Percentiles rank a stretch among this genome's conserved stretches.
Conservation (phyloP, 805 yeast genomes). For the Kuraishia floccosa region DNA sequence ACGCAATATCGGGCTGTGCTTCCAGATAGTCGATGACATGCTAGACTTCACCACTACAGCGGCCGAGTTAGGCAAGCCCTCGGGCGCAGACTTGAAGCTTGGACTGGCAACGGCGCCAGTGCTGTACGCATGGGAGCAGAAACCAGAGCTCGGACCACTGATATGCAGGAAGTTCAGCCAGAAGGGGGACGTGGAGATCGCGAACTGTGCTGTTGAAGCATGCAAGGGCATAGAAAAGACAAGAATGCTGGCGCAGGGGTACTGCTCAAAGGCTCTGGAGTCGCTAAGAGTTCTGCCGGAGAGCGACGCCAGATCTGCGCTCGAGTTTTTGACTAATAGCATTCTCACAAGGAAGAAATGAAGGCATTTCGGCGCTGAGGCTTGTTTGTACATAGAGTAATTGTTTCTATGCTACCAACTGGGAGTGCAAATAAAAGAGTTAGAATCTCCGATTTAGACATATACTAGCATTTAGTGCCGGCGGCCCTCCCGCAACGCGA, state of each 20-base stretch:
- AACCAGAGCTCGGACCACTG: slow-evolving; percentile 74
- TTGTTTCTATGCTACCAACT: too few relatives aligned
- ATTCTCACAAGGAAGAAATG: slow-evolving; percentile 73
- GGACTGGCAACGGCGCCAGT: slow-evolving; percentile 98
- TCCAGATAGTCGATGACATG: slow-evolving; percentile 94
- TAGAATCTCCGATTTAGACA: background rate
- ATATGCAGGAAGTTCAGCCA: slow-evolving; percentile 74
- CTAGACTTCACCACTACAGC: slow-evolving; percentile 89
- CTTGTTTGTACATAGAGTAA: too few relatives aligned
- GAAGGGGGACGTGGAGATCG: slow-evolving; percentile 78
- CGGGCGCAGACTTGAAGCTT: slow-evolving; percentile 87
- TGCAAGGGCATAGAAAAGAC: slow-evolving; percentile 74
- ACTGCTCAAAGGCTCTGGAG: slow-evolving; percentile 62
- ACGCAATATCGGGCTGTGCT: slow-evolving; percentile 85
- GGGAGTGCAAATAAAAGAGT: background rate
- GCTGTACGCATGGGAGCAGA: slow-evolving; percentile 84
- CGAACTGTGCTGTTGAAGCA: slow-evolving; percentile 60
- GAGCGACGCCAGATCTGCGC: slow-evolving; percentile 80
- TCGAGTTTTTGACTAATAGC: slow-evolving; percentile 74
- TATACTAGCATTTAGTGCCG: too few relatives aligned
- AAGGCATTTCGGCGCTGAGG: slow-evolving; percentile 2
- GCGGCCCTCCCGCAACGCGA: too few relatives aligned
- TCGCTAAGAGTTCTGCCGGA: slow-evolving; percentile 73
- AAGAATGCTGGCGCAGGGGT: slow-evolving; percentile 61
- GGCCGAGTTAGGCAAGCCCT: slow-evolving; percentile 82